Percentiles rank a stretch among this genome's conserved stretches.
phyloP scores from a whole-genome alignment of 106 monocot genomes.

The Dioscorea zingiberensis region DNA sequence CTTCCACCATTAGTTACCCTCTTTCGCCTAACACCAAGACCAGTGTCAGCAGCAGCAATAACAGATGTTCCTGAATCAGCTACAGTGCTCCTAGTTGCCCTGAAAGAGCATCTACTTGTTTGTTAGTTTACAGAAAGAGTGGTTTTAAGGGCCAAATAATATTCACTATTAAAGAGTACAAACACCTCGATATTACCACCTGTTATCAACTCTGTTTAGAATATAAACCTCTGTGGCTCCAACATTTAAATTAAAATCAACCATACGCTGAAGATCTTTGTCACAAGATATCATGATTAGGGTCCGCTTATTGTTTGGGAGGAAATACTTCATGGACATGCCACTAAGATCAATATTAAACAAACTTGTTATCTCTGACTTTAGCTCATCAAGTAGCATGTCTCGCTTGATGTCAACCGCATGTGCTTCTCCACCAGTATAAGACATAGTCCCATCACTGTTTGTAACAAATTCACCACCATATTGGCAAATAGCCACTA shows the following conservation, averaged over 20 bases:
- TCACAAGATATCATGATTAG: conserved; percentile 86
- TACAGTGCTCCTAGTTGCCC: conserved; percentile 30
- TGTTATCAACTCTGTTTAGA: conserved; percentile 55
- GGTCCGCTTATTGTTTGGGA: conserved; percentile 63
- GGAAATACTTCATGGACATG: conserved; percentile 79
- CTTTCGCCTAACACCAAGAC: conserved; percentile 28
- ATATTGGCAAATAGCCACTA: conserved; percentile 89
- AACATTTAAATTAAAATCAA: conserved; percentile 56
- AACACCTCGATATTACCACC: conserved; percentile 36
- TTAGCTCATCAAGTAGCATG: conserved; percentile 67
- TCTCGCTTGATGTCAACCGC: conserved; percentile 64
- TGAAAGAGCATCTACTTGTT: not conserved
- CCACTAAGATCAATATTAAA: conserved; percentile 57
- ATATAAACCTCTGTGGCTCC: conserved; percentile 65
- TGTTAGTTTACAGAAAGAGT: not conserved
- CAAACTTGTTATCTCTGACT: conserved; percentile 61
- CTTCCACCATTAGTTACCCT: conserved; percentile 29
- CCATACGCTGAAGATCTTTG: conserved; percentile 86
- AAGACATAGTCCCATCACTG: conserved; percentile 63
- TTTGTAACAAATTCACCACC: conserved; percentile 77
- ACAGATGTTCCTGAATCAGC: conserved; percentile 54
- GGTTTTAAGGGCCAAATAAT: too few species aligned
- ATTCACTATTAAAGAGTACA: not conserved
- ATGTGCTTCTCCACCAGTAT: conserved; percentile 88
- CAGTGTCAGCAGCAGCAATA: conserved; percentile 20